Evolutionary conservation across 2,329 filamentous ascomycete species (phyloP), one percentile per base, ranked within the genome.

Genomic region (Aspergillus ibericus): DNA sequence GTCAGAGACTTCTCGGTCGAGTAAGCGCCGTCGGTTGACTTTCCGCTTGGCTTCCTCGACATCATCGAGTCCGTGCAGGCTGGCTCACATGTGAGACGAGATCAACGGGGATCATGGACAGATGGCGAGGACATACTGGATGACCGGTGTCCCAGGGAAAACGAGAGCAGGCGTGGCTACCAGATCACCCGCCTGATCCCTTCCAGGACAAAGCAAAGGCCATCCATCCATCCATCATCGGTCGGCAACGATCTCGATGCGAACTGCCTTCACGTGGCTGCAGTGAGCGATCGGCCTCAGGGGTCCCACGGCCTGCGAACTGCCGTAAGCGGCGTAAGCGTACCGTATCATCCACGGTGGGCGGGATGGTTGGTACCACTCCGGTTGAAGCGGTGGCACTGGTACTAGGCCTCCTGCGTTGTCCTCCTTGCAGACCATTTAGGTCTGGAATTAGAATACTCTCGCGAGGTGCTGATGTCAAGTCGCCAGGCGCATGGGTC

Each of bases 211-310:
- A 53, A 53, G 50, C 50, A 40, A 27, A 56, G 56, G 40, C 57
- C 48, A n/a, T n/a, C n/a, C n/a, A n/a, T n/a, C n/a, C n/a, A n/a
- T n/a, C n/a, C n/a, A 57, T 29, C 49, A 56, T 58, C 58, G 48
- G 57, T 52, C 55, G 50, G 58, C 47, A 56, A 59, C 52, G 63
- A 62, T 65, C 63, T 65, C 56, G 62, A 66, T 62, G 49, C 56
- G 48, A 58, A 34, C 59, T 56, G 54, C 56, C 51, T 65, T 66
- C 65, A 67, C 63, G 63, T 66, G 63, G 60, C 64, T 48, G 56
- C 55, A 60, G 40, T 62, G 56, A 57, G 56, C 57, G 64, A 67
- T 67, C 65, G 60, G 59, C 65, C 61, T 62, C 63, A 66, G 63
- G 64, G 64, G 61, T 65, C 56, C 58, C 59, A 60, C 60, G 64